These are phyloP conservation scores for Hydrangea macrophylla DNA, from an alignment of 148 eudicot genomes.

Conservation along the genomic window DNA sequence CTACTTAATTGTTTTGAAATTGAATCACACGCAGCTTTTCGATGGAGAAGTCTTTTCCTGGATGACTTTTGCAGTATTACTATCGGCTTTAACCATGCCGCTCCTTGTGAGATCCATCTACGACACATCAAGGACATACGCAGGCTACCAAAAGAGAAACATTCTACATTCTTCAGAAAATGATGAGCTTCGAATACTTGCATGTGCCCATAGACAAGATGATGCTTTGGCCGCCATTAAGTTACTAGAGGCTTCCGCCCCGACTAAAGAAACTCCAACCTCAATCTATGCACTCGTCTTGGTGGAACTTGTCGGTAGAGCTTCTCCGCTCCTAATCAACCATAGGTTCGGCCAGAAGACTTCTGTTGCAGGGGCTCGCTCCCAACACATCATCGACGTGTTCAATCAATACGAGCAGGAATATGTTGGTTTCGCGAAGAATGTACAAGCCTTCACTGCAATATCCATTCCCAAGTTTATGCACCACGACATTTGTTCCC, in stretches of 20 bases:
- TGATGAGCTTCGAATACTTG: slow-evolving; percentile 19
- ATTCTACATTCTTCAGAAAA: neutral
- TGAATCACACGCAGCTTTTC: slow-evolving; percentile 2
- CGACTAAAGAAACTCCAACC: slow-evolving; percentile 24
- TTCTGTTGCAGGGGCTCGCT: slow-evolving; percentile 17
- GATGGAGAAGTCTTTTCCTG: neutral
- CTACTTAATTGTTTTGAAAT: no score
- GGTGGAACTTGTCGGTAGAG: slow-evolving; percentile 33
- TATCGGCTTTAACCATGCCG: neutral
- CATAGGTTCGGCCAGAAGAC: slow-evolving; percentile 29
- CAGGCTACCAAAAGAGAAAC: slow-evolving; percentile 8
- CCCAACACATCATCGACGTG: slow-evolving; percentile 20
- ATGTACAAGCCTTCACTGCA: slow-evolving; percentile 27
- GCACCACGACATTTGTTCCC: slow-evolving; percentile 34
- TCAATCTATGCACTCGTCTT: slow-evolving; percentile 21
- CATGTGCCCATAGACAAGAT: slow-evolving; percentile 22
- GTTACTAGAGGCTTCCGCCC: slow-evolving; percentile 21
- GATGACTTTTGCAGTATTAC: neutral
- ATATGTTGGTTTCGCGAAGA: slow-evolving; percentile 12
- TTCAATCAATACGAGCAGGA: slow-evolving; percentile 15
- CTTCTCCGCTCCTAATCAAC: slow-evolving; percentile 30
- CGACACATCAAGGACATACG: slow-evolving; percentile 1
- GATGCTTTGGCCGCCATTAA: slow-evolving; percentile 24
- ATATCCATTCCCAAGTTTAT: slow-evolving; percentile 24
- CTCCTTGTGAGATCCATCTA: slow-evolving; percentile 2